Evolutionary conservation across 768 basidiomycete genomes (phyloP), one percentile per base, ranked within the genome.

Genomic region (Suillus alpinus): DNA sequence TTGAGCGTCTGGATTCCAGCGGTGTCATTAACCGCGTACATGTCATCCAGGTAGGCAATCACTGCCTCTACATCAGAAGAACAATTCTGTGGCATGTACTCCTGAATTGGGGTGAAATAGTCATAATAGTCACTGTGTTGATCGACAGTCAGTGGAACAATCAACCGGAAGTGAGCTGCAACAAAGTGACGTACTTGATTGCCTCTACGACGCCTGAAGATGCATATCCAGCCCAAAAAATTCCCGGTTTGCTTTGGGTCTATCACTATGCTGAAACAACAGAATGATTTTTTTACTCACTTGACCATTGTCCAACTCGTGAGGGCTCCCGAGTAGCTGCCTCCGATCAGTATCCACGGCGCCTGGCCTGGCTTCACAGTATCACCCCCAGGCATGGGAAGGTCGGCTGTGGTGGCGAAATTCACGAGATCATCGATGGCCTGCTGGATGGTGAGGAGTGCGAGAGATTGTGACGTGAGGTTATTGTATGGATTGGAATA

Each of bases 371-470:
- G 86, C n/a, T 80, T 81, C 14, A 91, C 76, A 31, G 81, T 70
- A 64, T 85, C 79, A 5, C 88, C 87, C 58, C 81, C 80, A 0
- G 87, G 86, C 83, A 87, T 86, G 2, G 89, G 86, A 26, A 91
- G 79, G 34, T 81, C 72, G 16, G 83, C 88, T 61, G 82, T 88
- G 64, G 85, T 77, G 18, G 86, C 80, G 66, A 91, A 91, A 71
- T 86, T 88, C 16, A 78, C 87, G 40, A 90, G 71, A 66, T 91
- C 89, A 55, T 89, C 85, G 63, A 89, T 84, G 10, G 88, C 86
- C 73, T 91, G 89, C 68, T 89, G 85, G 51, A 91, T 80, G 1
- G 87, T 90, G 68, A 86, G 86, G 13, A 83, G 64, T 50, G 74
- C 72, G 47, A 91, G 73, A 67, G 85, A 89, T 65, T 80, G 71